Percentiles rank a stretch among this genome's conserved stretches.
Evolutionary conservation across 805 yeast species (phyloP).

Genomic region (Kluyveromyces dobzhanskii): DNA sequence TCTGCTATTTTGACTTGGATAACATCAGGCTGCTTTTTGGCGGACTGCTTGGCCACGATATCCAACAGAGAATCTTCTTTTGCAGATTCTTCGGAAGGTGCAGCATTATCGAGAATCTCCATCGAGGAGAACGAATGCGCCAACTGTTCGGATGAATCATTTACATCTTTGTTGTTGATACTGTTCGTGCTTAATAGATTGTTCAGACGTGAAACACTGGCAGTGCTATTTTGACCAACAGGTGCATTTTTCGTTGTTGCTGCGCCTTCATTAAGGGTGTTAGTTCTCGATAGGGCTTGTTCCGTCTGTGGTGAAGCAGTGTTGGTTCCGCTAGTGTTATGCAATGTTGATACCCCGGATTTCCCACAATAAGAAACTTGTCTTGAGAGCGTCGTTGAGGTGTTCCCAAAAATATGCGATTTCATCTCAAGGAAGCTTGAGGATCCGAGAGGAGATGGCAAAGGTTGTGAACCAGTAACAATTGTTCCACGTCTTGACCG

Average conservation of each 20-base stretch:
- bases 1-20: conserved; percentile 86
- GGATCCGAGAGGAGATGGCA: conserved; percentile 79
- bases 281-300: not conserved
- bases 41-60: not conserved
- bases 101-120: not conserved
- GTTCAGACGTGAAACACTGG: not conserved
- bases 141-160: not conserved
- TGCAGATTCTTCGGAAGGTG: not conserved
- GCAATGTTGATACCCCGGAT: not conserved
- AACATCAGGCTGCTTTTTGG: conserved; percentile 30
- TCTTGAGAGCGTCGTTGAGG: conserved; percentile 9
- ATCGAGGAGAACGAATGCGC: conserved; percentile 5
- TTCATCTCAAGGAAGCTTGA: conserved; percentile 29
- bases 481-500: conserved; percentile 64
- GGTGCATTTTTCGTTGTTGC: not conserved
- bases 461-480: conserved; percentile 86
- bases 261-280: not conserved
- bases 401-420: conserved; percentile 18
- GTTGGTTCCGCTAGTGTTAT: not conserved
- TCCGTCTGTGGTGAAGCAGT: not conserved
- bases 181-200: not conserved
- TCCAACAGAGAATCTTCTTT: not conserved
- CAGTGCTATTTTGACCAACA: not conserved
- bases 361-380: conserved; percentile 12
- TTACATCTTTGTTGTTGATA: not conserved